These are phyloP conservation scores for Ceratocystis smalleyi DNA, from an alignment of 2,329 filamentous ascomycete species.

Conservation along the genomic window DNA sequence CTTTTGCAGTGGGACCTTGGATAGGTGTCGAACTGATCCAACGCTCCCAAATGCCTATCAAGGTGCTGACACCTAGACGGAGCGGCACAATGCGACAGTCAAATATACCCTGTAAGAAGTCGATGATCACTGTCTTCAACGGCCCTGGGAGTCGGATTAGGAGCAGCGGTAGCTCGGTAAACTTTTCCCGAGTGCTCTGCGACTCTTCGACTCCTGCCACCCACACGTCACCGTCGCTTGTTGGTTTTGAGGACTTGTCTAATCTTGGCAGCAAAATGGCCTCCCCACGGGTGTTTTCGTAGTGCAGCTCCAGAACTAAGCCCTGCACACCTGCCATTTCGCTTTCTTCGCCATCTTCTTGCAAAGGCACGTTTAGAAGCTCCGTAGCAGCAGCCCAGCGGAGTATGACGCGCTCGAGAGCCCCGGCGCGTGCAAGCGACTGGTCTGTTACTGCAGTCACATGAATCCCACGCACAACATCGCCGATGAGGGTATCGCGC, in stretches of 20 bases:
- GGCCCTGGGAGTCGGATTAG: constrained; percentile 40
- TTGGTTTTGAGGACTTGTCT: background rate
- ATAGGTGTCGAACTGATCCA: constrained; percentile 30
- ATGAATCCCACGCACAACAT: constrained; percentile 45
- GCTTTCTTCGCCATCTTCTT: constrained; percentile 6
- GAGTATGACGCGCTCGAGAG: constrained; percentile 33
- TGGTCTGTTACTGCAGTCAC: constrained; percentile 30
- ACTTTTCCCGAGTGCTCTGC: constrained; percentile 20
- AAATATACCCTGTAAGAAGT: constrained; percentile 38
- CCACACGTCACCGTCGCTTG: background rate
- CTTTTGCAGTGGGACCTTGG: constrained; percentile 26
- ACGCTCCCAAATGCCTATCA: constrained; percentile 35
- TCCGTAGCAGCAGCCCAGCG: constrained; percentile 27
- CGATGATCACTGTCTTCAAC: constrained; percentile 33
- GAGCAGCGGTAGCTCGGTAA: constrained; percentile 36
- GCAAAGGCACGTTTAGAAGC: constrained; percentile 4
- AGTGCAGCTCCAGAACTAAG: constrained; percentile 34
- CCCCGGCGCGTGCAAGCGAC: constrained; percentile 27
- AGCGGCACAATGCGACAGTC: constrained; percentile 41
- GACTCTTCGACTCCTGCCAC: background rate
- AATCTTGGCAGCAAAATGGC: constrained; percentile 34
- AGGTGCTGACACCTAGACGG: constrained; percentile 34
- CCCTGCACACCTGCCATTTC: constrained; percentile 17
- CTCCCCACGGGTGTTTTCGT: constrained; percentile 37
- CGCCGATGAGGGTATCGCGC: constrained; percentile 40